Conservation (phyloP, 257 asterid species). For the Nemophila menziesii region DNA sequence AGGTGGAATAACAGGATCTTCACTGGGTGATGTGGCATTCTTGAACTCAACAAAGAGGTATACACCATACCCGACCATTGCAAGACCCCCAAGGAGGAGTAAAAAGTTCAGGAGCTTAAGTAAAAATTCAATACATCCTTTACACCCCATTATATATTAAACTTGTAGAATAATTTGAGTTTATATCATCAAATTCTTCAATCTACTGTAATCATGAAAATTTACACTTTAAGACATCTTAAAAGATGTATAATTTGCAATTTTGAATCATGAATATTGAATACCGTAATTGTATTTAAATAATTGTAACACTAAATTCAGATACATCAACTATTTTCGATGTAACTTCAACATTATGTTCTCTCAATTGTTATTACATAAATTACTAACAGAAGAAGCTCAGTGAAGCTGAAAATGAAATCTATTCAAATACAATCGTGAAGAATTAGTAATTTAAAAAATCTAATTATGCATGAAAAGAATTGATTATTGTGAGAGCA, state of each 20-base stretch:
- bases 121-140: constrained; percentile 70
- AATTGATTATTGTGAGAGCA: too few relatives aligned
- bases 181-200: not conserved
- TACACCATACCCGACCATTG: constrained; percentile 79
- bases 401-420: not conserved
- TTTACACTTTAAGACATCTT: too few relatives aligned
- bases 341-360: too few relatives aligned
- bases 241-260: too few relatives aligned
- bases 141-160: constrained; percentile 53
- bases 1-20: constrained; percentile 31
- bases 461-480: not conserved
- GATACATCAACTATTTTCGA: too few relatives aligned
- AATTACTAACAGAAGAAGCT: too few relatives aligned
- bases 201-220: constrained; percentile 5
- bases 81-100: constrained; percentile 65
- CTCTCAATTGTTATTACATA: not conserved
- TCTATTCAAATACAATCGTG: not conserved
- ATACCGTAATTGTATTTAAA: too few relatives aligned
- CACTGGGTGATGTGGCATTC: constrained; percentile 32
- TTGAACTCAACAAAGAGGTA: constrained; percentile 72
- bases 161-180: not conserved
- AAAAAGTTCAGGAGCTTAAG: constrained; percentile 73
- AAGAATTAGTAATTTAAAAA: too few relatives aligned
- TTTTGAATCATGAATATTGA: too few relatives aligned
- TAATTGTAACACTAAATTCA: not conserved